Conservation (phyloP, 2,329 filamentous ascomycete species). For the Fusarium nanum region DNA sequence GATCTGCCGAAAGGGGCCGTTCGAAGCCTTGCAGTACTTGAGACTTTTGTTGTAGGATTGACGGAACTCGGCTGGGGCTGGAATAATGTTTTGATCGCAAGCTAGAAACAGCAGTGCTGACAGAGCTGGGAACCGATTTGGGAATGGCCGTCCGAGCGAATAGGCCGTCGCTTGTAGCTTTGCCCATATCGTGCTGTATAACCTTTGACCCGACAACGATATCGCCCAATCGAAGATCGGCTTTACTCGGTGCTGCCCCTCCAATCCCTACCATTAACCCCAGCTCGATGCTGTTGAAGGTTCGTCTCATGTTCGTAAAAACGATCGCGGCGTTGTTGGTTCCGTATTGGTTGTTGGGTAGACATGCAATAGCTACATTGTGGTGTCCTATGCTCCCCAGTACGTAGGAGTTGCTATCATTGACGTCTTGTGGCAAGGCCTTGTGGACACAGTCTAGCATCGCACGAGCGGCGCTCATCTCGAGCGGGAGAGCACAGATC, state of each 20-base stretch:
- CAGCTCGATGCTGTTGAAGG: constrained; percentile 54
- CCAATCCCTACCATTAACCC: constrained; percentile 46
- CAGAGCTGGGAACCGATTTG: rapidly evolving
- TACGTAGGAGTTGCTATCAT: constrained; percentile 38
- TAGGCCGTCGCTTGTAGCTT: rapidly evolving
- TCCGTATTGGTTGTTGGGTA: constrained; percentile 38
- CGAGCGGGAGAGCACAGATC: constrained; percentile 47
- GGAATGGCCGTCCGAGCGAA: not conserved
- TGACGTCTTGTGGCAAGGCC: not conserved
- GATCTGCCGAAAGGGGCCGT: rapidly evolving
- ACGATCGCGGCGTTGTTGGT: constrained; percentile 42
- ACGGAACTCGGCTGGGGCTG: rapidly evolving
- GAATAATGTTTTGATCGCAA: not conserved
- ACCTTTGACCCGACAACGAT: constrained; percentile 43
- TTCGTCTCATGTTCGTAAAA: constrained; percentile 42
- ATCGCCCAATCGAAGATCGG: constrained; percentile 46
- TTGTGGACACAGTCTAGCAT: constrained; percentile 47
- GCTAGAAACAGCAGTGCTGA: not conserved
- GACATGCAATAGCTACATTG: constrained; percentile 43
- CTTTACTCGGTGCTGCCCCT: constrained; percentile 29
- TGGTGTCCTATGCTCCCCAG: constrained; percentile 40
- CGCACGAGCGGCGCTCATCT: constrained; percentile 44
- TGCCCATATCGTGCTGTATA: constrained; percentile 46
- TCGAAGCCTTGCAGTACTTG: rapidly evolving
- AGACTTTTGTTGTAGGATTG: not conserved